These are phyloP conservation scores for Carnegiea gigantea DNA, from an alignment of 179 eudicot species.

Conservation along the genomic window DNA sequence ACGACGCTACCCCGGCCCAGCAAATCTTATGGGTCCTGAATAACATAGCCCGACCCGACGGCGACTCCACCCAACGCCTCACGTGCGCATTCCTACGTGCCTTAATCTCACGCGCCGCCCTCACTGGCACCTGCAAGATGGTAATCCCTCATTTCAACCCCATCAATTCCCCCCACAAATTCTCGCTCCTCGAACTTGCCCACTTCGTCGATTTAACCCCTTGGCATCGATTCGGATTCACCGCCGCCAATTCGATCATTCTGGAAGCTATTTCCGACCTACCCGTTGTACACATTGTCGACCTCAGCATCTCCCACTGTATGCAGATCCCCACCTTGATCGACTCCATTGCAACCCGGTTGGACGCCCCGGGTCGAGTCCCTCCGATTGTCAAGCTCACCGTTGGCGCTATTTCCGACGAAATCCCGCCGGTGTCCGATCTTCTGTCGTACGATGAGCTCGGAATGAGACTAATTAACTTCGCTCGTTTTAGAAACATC, in stretches of 20 bases:
- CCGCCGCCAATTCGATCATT: conserved; percentile 75
- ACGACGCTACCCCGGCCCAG: conserved; percentile 77
- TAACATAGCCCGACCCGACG: conserved; percentile 79
- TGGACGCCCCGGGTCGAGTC: conserved; percentile 23
- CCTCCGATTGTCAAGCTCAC: conserved; percentile 64
- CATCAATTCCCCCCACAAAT: conserved; percentile 36
- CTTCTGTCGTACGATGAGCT: conserved; percentile 69
- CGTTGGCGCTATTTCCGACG: conserved; percentile 56
- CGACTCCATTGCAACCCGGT: conserved; percentile 67
- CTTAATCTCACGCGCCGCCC: conserved; percentile 64
- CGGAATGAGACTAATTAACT: conserved; percentile 58
- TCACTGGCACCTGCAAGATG: conserved; percentile 44
- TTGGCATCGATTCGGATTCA: conserved; percentile 91
- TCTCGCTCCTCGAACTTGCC: conserved; percentile 73
- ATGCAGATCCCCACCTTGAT: conserved; percentile 95
- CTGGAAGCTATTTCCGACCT: conserved; percentile 52
- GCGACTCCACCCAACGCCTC: conserved; percentile 81
- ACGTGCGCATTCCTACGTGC: conserved; percentile 84
- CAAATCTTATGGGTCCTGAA: conserved; percentile 93
- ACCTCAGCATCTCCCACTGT: conserved; percentile 76
- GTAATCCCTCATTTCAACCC: conserved; percentile 11
- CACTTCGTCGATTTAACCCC: conserved; percentile 86
- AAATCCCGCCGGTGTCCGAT: conserved; percentile 70
- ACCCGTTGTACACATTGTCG: conserved; percentile 62
- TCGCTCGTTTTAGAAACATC: conserved; percentile 64